phyloP scores from a whole-genome alignment of 1,284 basidiomycete genomes.

The Puccinia horiana region DNA sequence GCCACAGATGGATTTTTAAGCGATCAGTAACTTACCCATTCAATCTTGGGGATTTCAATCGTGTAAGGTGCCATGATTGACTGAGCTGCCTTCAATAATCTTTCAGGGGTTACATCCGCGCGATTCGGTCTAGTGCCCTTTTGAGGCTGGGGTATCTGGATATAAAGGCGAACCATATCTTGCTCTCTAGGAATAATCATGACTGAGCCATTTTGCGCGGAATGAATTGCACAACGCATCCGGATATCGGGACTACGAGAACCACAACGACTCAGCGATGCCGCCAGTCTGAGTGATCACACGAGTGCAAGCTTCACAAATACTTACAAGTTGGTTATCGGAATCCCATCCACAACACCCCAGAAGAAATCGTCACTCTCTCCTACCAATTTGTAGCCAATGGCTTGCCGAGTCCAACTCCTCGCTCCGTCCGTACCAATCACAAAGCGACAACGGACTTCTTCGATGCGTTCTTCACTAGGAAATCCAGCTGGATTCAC shows the following conservation, averaged over 20 bases:
- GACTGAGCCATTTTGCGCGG: constrained; percentile 65
- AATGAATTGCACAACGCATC: constrained; percentile 69
- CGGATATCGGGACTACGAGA: constrained; percentile 69
- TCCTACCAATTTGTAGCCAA: constrained; percentile 74
- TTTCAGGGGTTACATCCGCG: constrained; percentile 65
- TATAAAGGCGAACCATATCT: constrained; percentile 72
- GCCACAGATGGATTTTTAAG: constrained; percentile 54
- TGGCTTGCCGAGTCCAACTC: constrained; percentile 73
- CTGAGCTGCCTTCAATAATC: constrained; percentile 68
- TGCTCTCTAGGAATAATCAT: constrained; percentile 73
- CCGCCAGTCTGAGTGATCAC: background rate
- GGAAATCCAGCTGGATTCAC: constrained; percentile 39
- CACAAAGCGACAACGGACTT: constrained; percentile 60
- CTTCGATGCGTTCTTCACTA: constrained; percentile 28
- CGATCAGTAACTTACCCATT: constrained; percentile 72
- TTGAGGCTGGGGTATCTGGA: constrained; percentile 66
- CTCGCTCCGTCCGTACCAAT: constrained; percentile 72
- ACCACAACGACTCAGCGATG: background rate
- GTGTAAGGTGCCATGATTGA: constrained; percentile 71
- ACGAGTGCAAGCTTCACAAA: background rate
- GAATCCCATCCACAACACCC: constrained; percentile 49
- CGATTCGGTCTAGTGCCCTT: constrained; percentile 62
- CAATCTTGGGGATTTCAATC: constrained; percentile 66
- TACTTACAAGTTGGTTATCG: constrained; percentile 49
- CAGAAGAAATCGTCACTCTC: constrained; percentile 59